Percentiles rank a stretch among this genome's conserved stretches.
Conservation (phyloP, 164 flowering plant species). For the Platanus orientalis region DNA sequence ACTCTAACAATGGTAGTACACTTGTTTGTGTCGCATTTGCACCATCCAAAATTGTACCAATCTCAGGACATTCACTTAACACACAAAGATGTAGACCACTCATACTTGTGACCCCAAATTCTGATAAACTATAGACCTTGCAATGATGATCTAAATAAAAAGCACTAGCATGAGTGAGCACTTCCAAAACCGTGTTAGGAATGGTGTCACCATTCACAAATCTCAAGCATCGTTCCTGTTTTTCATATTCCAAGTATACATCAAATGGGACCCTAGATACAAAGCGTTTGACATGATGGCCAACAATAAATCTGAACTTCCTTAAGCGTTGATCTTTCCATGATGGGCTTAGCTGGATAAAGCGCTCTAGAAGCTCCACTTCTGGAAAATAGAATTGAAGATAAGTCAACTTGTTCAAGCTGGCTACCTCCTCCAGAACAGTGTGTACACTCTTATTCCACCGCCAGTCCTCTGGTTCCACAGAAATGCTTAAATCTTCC, state of each 20-base stretch:
- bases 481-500: slow-evolving; percentile 9
- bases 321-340: not conserved
- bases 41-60: not conserved
- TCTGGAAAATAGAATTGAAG: slow-evolving; percentile 4
- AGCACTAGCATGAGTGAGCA: not conserved
- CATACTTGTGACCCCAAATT: not conserved
- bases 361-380: not conserved
- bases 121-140: not conserved
- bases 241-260: not conserved
- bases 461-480: slow-evolving; percentile 1
- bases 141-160: not conserved
- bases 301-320: slow-evolving; percentile 4
- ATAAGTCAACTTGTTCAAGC: not conserved
- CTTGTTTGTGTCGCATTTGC: not conserved
- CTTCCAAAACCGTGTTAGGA: not conserved
- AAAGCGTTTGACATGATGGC: not conserved
- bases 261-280: not conserved
- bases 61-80: not conserved
- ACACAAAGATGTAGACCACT: not conserved
- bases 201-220: not conserved
- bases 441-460: slow-evolving; percentile 1
- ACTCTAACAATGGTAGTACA: not conserved
- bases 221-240: not conserved
- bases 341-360: not conserved
- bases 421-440: not conserved